Evolutionary conservation across 352 stramenopile genomes (phyloP), one percentile per base, ranked within the genome.

Genomic region (Pythium graminicola): DNA sequence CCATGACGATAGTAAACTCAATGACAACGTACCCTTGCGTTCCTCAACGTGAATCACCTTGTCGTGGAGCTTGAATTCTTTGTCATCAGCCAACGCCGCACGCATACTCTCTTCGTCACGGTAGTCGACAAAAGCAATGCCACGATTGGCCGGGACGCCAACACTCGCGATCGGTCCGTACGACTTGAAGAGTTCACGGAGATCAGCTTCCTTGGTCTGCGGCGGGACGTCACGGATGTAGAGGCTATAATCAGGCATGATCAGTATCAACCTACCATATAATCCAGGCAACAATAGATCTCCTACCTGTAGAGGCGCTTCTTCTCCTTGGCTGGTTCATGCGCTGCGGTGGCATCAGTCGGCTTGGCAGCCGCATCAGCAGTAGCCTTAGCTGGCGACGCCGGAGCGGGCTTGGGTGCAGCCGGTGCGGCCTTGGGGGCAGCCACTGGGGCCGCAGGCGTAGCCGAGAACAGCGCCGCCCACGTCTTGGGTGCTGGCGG

Each of bases 61-160:
- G 65, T 88, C 81, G 24, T 71, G 65, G 39, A 94, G 32, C 62
- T 81, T 76, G 65, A 92, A 87, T 56, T 79, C 66, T 29, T 69
- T 77, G 14, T 62, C 66, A 40, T 86, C 77, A 1, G 76, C 72
- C 7, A 92, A 66, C 54, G 73, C 83, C 17, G 74, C 72, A 31
- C 78, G 81, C 76, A 90, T 83, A 55, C 73, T 84, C 47, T 89
- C 78, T 53, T 85, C 50, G 40, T 94, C 81, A 32, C 70, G 70
- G 51, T 74, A 94, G 69, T 94, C 83, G 27, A 94, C 78, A 50
- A 92, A 94, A n/a, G 81, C 83, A 46, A 76, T 90, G 54, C 75
- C 75, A 32, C 81, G 82, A 45, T 64, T 49, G 10, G 50, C 38
- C 20, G 81, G 65, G 3, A 92, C 64, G 33, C 67, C 90, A 36